A percentile compares a stretch with the other conserved stretches of the same genome.
Conservation (phyloP, 768 basidiomycete genomes). For the Mycena capillaripes region DNA sequence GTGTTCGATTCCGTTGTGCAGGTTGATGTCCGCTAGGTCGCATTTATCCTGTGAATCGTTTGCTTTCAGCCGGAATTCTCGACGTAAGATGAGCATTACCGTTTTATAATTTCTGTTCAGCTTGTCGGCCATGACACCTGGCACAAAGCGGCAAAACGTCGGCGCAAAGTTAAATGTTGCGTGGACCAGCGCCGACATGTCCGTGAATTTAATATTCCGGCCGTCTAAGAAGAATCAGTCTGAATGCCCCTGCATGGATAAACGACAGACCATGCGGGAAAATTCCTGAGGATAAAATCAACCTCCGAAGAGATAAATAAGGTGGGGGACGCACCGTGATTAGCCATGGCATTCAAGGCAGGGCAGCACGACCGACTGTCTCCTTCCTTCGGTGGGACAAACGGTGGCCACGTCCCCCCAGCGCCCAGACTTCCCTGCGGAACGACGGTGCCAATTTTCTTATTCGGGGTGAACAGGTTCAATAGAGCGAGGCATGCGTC, state of each 20-base stretch:
- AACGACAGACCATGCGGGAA: constrained; percentile 59
- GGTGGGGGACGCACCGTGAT: constrained; percentile 78
- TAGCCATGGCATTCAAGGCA: constrained; percentile 85
- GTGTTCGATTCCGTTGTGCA: constrained; percentile 85
- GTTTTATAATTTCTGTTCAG: constrained; percentile 68
- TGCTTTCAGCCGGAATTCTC: too few relatives aligned
- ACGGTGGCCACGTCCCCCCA: constrained; percentile 80
- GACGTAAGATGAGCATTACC: constrained; percentile 31
- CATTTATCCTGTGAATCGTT: constrained; percentile 60
- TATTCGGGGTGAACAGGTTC: constrained; percentile 67
- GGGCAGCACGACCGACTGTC: constrained; percentile 85
- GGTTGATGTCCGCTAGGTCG: constrained; percentile 74
- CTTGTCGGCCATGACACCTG: constrained; percentile 70
- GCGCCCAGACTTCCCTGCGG: constrained; percentile 68
- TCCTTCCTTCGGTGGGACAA: constrained; percentile 64
- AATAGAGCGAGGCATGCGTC: constrained; percentile 64
- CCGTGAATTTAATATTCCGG: constrained; percentile 74
- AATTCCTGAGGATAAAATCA: constrained; percentile 57
- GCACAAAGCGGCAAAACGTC: constrained; percentile 77
- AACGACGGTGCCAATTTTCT: constrained; percentile 67
- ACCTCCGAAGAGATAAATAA: not conserved
- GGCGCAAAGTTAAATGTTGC: constrained; percentile 79
- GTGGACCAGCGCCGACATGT: constrained; percentile 58
- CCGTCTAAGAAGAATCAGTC: constrained; percentile 56
- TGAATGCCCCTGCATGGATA: too few relatives aligned